Percentiles rank a stretch among this genome's conserved stretches.
Evolutionary conservation across 805 yeast genomes (phyloP).

Genomic region (Ogataea corticis): DNA sequence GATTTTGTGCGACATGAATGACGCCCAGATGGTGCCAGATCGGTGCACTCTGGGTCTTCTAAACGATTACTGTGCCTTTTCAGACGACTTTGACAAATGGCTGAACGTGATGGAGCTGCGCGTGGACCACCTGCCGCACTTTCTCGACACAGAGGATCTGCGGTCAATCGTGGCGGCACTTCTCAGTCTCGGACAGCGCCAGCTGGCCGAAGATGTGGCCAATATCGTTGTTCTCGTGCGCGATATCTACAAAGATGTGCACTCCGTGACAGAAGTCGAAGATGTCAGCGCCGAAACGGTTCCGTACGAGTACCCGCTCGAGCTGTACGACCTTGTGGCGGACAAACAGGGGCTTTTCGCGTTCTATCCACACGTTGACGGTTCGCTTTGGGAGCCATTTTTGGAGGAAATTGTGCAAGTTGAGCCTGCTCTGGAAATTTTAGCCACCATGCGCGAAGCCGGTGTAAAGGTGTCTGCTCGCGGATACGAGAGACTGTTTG

Average conservation of each 20-base stretch:
- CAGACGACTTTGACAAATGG: conserved; percentile 16
- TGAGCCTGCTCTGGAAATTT: conserved; percentile 12
- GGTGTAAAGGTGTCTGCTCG: conserved; percentile 7
- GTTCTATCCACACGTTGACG: conserved; percentile 24
- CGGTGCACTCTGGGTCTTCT: conserved; percentile 21
- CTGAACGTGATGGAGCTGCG: conserved; percentile 25
- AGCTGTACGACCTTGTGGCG: conserved; percentile 25
- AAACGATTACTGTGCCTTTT: conserved; percentile 14
- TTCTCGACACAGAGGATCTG: conserved; percentile 17
- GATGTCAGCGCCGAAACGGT: conserved; percentile 10
- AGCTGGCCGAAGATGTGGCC: conserved; percentile 23
- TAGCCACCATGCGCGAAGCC: conserved; percentile 7
- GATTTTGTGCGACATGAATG: conserved; percentile 18
- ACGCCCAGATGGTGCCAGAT: conserved; percentile 18
- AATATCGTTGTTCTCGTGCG: conserved; percentile 19
- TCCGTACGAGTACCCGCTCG: conserved; percentile 25
- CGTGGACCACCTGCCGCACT: conserved; percentile 14
- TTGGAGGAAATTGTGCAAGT: conserved; percentile 8
- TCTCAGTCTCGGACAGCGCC: conserved; percentile 12
- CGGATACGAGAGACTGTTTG: conserved; percentile 8
- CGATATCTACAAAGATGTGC: conserved; percentile 16
- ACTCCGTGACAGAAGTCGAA: conserved; percentile 12
- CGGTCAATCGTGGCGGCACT: conserved; percentile 17
- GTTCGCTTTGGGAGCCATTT: conserved; percentile 19
- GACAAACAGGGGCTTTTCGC: conserved; percentile 19